These are phyloP conservation scores for Melocanna baccifera DNA, from an alignment of 176 grass and related monocot species.

Conservation along the genomic window DNA sequence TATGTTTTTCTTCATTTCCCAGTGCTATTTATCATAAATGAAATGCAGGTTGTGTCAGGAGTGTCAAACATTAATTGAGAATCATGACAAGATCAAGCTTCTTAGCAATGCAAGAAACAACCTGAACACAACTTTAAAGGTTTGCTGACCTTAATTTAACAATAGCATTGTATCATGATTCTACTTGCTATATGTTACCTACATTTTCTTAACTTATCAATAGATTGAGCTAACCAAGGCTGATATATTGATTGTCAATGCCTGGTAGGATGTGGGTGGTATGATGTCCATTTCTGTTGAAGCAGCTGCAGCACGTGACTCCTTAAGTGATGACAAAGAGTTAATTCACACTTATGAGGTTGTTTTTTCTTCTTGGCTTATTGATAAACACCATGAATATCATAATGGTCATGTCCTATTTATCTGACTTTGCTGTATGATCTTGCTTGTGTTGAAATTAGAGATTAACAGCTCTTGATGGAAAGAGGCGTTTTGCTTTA, in stretches of 20 bases:
- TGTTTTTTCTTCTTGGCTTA: slow-evolving; percentile 37
- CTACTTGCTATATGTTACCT: slow-evolving; percentile 7
- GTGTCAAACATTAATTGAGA: slow-evolving; percentile 97
- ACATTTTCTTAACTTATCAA: slow-evolving; percentile 26
- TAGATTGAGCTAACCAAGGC: slow-evolving; percentile 11
- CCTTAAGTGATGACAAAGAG: slow-evolving; percentile 86
- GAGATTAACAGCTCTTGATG: slow-evolving; percentile 94
- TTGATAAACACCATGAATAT: slow-evolving; percentile 9
- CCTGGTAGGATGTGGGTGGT: slow-evolving; percentile 83
- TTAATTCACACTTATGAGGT: slow-evolving; percentile 98
- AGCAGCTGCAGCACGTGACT: slow-evolving; percentile 84
- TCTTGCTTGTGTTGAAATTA: slow-evolving; percentile 54
- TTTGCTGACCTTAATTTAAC: slow-evolving; percentile 37
- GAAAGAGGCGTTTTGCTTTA: slow-evolving; percentile 98
- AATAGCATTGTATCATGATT: slow-evolving; percentile 12
- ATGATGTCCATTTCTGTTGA: slow-evolving; percentile 99
- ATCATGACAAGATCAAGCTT: slow-evolving; percentile 99
- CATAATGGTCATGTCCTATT: slow-evolving; percentile 17
- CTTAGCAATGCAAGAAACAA: slow-evolving; percentile 99
- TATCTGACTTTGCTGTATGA: slow-evolving; percentile 40
- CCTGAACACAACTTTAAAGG: slow-evolving; percentile 96
- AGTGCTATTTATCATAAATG: slow-evolving; percentile 28
- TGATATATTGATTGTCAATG: slow-evolving; percentile 19
- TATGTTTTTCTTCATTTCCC: slow-evolving; percentile 28
- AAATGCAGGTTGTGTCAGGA: slow-evolving; percentile 80